A percentile compares a stretch with the other conserved stretches of the same genome.
Conservation (phyloP, 1,284 basidiomycete genomes). For the Austropuccinia psidii region DNA sequence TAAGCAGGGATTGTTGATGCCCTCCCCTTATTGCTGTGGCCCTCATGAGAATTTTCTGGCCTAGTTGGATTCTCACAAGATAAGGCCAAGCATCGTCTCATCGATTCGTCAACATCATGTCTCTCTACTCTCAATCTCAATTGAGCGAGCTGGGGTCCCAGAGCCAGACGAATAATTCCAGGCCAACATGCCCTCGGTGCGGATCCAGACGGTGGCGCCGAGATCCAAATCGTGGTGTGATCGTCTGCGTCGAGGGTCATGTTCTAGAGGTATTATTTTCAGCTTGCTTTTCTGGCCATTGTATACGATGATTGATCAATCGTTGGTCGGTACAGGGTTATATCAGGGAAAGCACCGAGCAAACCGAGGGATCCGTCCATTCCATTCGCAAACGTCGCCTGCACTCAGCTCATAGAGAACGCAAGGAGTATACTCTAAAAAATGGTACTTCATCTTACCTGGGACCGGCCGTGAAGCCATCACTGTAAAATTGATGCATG, state of each 20-base stretch:
- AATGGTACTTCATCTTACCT: neutral
- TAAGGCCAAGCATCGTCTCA: too few species aligned
- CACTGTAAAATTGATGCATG: neutral
- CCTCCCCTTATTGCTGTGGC: too few species aligned
- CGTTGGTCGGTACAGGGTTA: neutral
- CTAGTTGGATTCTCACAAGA: too few species aligned
- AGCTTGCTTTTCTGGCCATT: neutral
- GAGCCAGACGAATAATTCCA: neutral
- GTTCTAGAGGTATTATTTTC: constrained; percentile 38
- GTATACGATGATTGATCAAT: neutral
- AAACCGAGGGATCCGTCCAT: constrained; percentile 6
- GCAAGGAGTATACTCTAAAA: constrained; percentile 15
- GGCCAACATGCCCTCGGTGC: constrained; percentile 37
- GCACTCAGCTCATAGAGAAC: neutral
- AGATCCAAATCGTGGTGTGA: constrained; percentile 36
- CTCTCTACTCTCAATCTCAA: too few species aligned
- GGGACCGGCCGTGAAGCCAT: neutral
- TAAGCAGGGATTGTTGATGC: too few species aligned
- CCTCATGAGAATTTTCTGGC: too few species aligned
- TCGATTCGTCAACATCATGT: too few species aligned
- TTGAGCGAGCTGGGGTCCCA: too few species aligned
- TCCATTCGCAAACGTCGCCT: constrained; percentile 10
- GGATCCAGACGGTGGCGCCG: constrained; percentile 38
- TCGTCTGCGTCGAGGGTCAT: constrained; percentile 40
- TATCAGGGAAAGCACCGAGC: constrained; percentile 15